Base-by-base conservation (phyloP, 306 rosid genomes). In the Trifolium fragiferum region DNA sequence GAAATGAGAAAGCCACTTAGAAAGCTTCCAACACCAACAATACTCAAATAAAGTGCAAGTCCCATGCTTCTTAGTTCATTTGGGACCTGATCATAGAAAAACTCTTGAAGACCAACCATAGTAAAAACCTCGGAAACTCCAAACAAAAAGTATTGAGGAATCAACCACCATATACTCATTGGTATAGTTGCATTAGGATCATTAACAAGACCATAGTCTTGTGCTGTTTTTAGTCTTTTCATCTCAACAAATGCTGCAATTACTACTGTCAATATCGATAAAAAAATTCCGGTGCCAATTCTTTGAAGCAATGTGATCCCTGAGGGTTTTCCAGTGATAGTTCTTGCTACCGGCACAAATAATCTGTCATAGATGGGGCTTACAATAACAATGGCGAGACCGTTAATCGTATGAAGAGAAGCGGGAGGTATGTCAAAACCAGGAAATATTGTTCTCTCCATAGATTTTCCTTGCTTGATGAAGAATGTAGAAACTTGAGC, bases 121-220 rank as follows among this genome's bases (percentile, higher is more conserved):
- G 89, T 85, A 76, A 92, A 88, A 66, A 77, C 86, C 7, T 85
- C 86, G 0, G 92, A 73, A 6, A 86, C 20, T 58, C 96, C 97
- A 4, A 69, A 72, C 75, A 92, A 63, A 13, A 83, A 63, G 54
- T 88, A 89, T 37, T 89, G 96, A 40, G 93, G 96, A 82, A 76
- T 58, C 82, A 92, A 67, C 93, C 97, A 89, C 93, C 93, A 86
- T 51, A 92, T 72, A 55, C 90, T 89, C 90, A 92, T 84, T 10
- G 92, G 96, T 61, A 89, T 23, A 1, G 81, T 89, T 55, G 64
- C 82, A 53, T 76, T 74, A 1, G 97, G 89, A 47, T 15, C 60
- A 78, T 89, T 88, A 61, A 89, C 76, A 27, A 88, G 80, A 10
- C 78, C 89, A 73, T 74, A 71, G 47, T 89, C 88, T 73, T 33